Percentiles rank a stretch among this genome's conserved stretches.
These are phyloP conservation scores for Talaromyces thailandensis DNA, from an alignment of 495 filamentous ascomycete species.

Conservation along the genomic window DNA sequence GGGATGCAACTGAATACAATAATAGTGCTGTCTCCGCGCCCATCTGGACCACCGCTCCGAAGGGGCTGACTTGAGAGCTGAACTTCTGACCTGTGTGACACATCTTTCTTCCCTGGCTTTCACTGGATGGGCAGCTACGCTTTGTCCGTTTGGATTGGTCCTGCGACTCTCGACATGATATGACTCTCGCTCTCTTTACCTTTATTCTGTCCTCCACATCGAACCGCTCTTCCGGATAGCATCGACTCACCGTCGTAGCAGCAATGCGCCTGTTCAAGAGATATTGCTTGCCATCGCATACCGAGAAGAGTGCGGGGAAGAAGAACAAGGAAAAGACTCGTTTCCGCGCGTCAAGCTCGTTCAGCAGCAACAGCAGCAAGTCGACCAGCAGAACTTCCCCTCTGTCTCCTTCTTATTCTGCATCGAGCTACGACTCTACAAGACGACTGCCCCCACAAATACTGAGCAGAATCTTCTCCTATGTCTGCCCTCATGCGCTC, in stretches of 20 bases:
- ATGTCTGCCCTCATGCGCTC: constrained; percentile 72
- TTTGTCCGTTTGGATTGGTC: not conserved
- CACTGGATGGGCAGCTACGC: not conserved
- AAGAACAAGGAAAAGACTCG: not conserved
- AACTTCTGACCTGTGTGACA: not conserved
- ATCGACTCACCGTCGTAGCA: not conserved
- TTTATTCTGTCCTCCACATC: not conserved
- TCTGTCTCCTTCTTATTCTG: not conserved
- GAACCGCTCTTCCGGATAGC: not conserved
- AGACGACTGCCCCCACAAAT: constrained; percentile 51
- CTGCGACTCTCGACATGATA: not conserved
- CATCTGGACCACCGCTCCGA: not conserved
- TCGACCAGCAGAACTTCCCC: not conserved
- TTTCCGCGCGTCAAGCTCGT: not conserved
- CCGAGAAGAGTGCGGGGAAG: not conserved
- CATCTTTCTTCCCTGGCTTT: not conserved
- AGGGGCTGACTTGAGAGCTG: not conserved
- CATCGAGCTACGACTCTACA: constrained; percentile 33
- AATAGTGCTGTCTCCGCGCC: not conserved
- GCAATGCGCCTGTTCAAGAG: not conserved
- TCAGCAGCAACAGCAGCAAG: not conserved
- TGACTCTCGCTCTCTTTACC: not conserved
- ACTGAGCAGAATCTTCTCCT: constrained; percentile 64
- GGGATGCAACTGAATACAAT: not conserved
- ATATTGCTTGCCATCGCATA: not conserved